phyloP scores from a whole-genome alignment of 768 basidiomycete species.

The Lentinus tigrinus region DNA sequence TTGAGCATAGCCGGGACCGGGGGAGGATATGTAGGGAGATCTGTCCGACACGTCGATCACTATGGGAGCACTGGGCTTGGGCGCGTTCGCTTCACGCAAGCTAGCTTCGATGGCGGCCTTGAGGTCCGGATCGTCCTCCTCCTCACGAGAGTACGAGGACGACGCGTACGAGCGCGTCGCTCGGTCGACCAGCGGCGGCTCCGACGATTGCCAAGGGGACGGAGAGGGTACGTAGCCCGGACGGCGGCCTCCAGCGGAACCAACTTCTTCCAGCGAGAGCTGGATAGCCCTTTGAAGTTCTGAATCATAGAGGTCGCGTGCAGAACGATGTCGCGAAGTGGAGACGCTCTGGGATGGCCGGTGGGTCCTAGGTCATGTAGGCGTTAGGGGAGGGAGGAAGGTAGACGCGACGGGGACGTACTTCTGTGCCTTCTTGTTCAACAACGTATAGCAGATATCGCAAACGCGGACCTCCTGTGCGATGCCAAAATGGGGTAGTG shows the following conservation, averaged over 20 bases:
- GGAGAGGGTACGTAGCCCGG: slow-evolving; percentile 71
- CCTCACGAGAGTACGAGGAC: slow-evolving; percentile 35
- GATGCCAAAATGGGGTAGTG: slow-evolving; percentile 93
- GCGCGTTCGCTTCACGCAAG: slow-evolving; percentile 78
- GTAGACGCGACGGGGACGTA: slow-evolving; percentile 37
- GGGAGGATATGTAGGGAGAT: slow-evolving; percentile 12
- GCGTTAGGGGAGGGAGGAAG: slow-evolving; percentile 17
- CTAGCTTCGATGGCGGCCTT: slow-evolving; percentile 94
- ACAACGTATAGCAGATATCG: slow-evolving; percentile 82
- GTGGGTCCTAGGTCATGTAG: slow-evolving; percentile 42
- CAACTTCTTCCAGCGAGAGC: slow-evolving; percentile 80
- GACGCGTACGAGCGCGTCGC: slow-evolving; percentile 42
- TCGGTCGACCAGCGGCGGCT: slow-evolving; percentile 67
- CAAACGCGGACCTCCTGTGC: slow-evolving; percentile 91
- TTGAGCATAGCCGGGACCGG: slow-evolving; percentile 41
- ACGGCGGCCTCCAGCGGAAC: slow-evolving; percentile 47
- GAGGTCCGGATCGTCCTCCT: slow-evolving; percentile 83
- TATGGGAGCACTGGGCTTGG: slow-evolving; percentile 75
- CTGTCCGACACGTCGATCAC: slow-evolving; percentile 51
- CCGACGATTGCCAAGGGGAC: slow-evolving; percentile 62
- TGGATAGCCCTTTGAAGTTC: slow-evolving; percentile 94
- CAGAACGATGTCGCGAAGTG: slow-evolving; percentile 50
- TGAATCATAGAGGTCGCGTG: slow-evolving; percentile 70
- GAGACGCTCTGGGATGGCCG: slow-evolving; percentile 56
- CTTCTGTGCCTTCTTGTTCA: slow-evolving; percentile 63